Evolutionary conservation across 306 rosid genomes (phyloP), one percentile per base, ranked within the genome.

Genomic region (Quercus parvula): DNA sequence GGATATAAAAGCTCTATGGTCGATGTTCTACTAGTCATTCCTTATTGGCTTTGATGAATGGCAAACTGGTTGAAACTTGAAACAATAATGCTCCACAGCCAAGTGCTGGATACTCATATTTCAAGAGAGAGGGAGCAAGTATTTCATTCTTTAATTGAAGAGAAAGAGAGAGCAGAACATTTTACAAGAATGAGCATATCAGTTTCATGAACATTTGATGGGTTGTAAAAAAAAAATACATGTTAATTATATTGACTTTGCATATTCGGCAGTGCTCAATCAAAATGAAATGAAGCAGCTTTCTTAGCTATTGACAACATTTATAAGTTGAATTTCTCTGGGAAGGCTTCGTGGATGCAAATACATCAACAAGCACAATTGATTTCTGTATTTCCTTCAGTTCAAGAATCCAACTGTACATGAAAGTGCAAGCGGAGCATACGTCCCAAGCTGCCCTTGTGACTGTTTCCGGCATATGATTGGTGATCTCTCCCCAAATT

Each of bases 401-500:
- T 81, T 82, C 79, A 91, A 75, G 83, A 91, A 87, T 56, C 81
- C 85, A 51, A 79, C 85, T 74, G 86, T 81, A 86, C 88, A 84
- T 27, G 92, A 85, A 83, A 74, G 89, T 78, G 92, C 82, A 79
- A 86, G 73, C 79, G 80, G 91, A 80, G 84, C 80, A 56, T 76
- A 86, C 52, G 68, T 84, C 52, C 89, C 84, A 70, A 85, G 81
- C 89, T 87, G 90, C n/a, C 89, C 87, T 71, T 67, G 86, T 52
- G 81, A 77, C 74, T 84, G 92, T 82, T 81, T 90, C 58, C 81
- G 84, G 73, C 87, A 88, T 80, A 88, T 80, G 52, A 87, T 66
- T 15, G 94, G 90, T 58, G 75, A 75, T 54, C 92, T 82, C 71
- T 86, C 90, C 71, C 91, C 86, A n/a, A 78, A 77, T 84, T 84